These are phyloP conservation scores for Globisporangium irregulare DNA, from an alignment of 352 stramenopile species.

Conservation along the genomic window DNA sequence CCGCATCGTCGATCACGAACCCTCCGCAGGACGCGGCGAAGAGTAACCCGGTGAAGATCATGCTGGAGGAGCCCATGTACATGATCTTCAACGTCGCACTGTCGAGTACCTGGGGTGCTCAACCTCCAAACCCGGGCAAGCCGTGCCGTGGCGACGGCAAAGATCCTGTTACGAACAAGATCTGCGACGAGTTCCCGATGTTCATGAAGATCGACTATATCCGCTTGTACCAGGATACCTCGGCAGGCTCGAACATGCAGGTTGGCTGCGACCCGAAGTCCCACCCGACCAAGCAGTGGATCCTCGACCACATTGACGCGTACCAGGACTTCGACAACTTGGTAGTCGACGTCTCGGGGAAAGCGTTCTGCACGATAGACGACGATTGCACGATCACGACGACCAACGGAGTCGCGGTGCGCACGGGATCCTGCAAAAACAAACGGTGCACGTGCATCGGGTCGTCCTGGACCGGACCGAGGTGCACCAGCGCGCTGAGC, in stretches of 20 bases:
- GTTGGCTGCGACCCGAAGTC: slow-evolving; percentile 52
- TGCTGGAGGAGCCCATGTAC: slow-evolving; percentile 94
- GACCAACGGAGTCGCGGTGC: no score
- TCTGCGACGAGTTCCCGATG: slow-evolving; percentile 64
- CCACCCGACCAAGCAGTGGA: slow-evolving; percentile 71
- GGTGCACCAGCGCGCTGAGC: no score
- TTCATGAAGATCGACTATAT: slow-evolving; percentile 75
- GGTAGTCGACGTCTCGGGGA: slow-evolving; percentile 45
- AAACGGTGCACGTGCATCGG: no score
- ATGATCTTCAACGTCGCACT: slow-evolving; percentile 95
- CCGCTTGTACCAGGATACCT: slow-evolving; percentile 62
- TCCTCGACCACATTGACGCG: slow-evolving; percentile 62
- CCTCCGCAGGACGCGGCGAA: slow-evolving; percentile 42
- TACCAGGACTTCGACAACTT: slow-evolving; percentile 66
- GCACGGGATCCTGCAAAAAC: no score
- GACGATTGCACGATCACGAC: slow-evolving; percentile 2
- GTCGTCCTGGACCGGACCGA: no score
- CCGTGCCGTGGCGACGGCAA: slow-evolving; percentile 50
- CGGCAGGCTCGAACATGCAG: slow-evolving; percentile 35
- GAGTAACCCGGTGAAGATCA: slow-evolving; percentile 83
- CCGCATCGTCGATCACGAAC: slow-evolving; percentile 47
- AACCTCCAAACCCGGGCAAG: slow-evolving; percentile 56
- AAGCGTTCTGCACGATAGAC: slow-evolving; percentile 50
- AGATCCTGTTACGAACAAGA: slow-evolving; percentile 39
- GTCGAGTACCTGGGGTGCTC: slow-evolving; percentile 82